Base-by-base conservation (phyloP, 331 rosid genomes). In the Ulmus americana region DNA sequence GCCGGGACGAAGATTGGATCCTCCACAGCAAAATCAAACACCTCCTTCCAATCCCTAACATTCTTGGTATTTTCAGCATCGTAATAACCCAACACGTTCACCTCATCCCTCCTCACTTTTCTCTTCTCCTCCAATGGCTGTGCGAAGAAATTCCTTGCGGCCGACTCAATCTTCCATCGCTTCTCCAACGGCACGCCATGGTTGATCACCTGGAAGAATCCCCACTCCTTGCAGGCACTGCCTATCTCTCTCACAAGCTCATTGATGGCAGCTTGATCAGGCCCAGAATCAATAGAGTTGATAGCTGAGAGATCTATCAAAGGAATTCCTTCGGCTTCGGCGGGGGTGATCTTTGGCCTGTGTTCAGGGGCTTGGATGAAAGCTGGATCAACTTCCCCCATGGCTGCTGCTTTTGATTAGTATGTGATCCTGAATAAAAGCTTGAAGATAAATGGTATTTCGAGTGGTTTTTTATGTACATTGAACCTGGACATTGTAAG, bases 11-110 rank as follows among this genome's bases (percentile, higher is more conserved):
- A 2, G 14, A 82, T 78, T 1, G 92, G 88, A 0, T 78, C 90
- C 8, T 54, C 15, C 14, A 73, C 59, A 0, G 35, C 3, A 48
- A 79, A 83, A 75, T 87, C 87, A 49, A 90, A 76, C 5, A 85
- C 95, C 61, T 90, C 90, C 62, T 87, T 90, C 95, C 97, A 90
- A 12, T 90, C 97, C 45, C 92, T 80, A 0, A 90, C 79, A 10
- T 90, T 87, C 76, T 83, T 87, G 5, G 97, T 90, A 45, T 76
- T 77, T 63, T 90, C 95, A 0, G 72, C 64, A 14, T 87, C 90
- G 47, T 61, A 76, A 44, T 87, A 86, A 4, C 96, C 96, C 28
- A 0, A 14, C 0, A 39, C 60, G 13, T n/a, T 28, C 1, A 0
- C 38, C 41, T 75, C 82, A 3, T 64, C 69, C 68, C 88, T 82